Evolutionary conservation across 768 basidiomycete species (phyloP).

Genomic region (Mycena olivaceomarginata): DNA sequence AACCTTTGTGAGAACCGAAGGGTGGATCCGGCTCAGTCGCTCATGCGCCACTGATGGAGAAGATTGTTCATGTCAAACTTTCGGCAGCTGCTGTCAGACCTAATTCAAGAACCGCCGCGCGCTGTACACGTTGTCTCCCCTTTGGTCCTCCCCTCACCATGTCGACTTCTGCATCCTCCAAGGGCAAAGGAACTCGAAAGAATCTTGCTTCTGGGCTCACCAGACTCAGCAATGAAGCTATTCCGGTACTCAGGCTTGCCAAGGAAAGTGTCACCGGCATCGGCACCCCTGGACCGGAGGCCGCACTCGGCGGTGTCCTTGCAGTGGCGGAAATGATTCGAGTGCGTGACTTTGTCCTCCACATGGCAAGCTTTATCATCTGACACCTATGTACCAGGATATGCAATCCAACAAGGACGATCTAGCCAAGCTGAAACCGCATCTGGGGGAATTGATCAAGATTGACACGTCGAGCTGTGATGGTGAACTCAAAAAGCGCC

Average conservation of each 20-base stretch:
- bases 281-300: constrained; percentile 5
- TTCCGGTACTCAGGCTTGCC: constrained; percentile 25
- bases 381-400: no score
- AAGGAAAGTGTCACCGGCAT: constrained; percentile 12
- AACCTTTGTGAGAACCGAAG: not conserved
- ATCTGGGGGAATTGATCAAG: no score
- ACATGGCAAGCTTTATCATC: no score
- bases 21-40: not conserved
- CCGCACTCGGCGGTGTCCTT: constrained; percentile 5
- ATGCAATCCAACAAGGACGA: no score
- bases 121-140: constrained; percentile 2
- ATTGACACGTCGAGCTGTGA: no score
- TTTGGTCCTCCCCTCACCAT: not conserved
- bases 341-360: no score
- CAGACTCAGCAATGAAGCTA: not conserved
- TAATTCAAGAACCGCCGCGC: no score
- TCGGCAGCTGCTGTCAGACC: constrained; percentile 1
- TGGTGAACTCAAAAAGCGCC: no score
- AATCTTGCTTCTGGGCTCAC: constrained; percentile 1
- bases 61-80: not conserved
- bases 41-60: no score
- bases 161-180: no score
- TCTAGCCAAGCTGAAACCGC: no score
- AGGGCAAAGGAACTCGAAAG: not conserved
- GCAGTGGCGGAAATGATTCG: not conserved